Percentiles rank a stretch among this genome's conserved stretches.
Conservation (phyloP, 345 rosid genomes). For the Brassica carinata region DNA sequence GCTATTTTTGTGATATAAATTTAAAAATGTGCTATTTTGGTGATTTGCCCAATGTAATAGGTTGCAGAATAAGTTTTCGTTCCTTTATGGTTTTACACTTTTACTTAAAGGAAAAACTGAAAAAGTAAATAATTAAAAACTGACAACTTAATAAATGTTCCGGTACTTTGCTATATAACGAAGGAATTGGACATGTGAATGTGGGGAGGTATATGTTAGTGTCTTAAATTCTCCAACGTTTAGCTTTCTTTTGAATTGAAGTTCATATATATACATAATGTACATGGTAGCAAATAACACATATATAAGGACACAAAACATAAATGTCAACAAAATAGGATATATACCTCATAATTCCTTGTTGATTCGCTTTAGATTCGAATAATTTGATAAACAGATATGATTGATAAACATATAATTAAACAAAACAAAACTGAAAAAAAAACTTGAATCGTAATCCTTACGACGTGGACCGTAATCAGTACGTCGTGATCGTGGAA, state of each 20-base stretch:
- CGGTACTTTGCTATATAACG: conserved; percentile 21
- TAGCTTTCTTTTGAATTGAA: conserved; percentile 13
- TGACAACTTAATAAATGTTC: conserved; percentile 17
- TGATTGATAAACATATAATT: background rate
- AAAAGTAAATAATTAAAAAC: background rate
- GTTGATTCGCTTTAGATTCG: conserved; percentile 13
- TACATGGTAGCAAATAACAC: background rate
- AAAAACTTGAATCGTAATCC: conserved; percentile 16
- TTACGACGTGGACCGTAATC: conserved; percentile 35
- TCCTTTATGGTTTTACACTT: no score
- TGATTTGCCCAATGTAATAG: no score
- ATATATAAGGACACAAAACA: background rate
- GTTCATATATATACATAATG: conserved; percentile 8
- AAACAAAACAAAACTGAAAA: background rate
- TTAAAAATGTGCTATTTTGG: no score
- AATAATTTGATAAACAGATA: background rate
- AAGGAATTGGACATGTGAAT: background rate
- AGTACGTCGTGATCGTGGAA: conserved; percentile 33
- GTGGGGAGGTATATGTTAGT: conserved; percentile 14
- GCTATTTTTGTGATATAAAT: no score
- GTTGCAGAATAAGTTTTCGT: no score
- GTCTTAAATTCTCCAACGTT: conserved; percentile 12
- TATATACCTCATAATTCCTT: background rate
- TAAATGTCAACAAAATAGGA: background rate
- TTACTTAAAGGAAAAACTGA: no score